These are phyloP conservation scores for Berberis vulgaris DNA, from an alignment of 164 flowering plant species.

Conservation along the genomic window DNA sequence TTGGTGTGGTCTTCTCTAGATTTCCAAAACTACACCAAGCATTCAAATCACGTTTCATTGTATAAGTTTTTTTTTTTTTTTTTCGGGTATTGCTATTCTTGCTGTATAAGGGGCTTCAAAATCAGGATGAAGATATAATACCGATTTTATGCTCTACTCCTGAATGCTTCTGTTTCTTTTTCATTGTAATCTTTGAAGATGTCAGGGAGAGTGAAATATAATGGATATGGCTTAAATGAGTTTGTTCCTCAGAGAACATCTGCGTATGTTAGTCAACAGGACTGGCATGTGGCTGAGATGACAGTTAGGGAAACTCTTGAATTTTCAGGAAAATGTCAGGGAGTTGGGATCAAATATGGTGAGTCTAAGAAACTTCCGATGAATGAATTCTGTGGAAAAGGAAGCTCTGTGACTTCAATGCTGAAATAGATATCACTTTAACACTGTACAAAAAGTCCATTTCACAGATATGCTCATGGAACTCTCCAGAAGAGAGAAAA, in stretches of 20 bases:
- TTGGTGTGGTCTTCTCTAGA: too few relatives aligned
- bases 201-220: slow-evolving; percentile 55
- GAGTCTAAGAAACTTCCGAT: too few relatives aligned
- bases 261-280: slow-evolving; percentile 58
- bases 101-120: background rate
- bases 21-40: too few relatives aligned
- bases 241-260: slow-evolving; percentile 63
- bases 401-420: too few relatives aligned
- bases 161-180: too few relatives aligned
- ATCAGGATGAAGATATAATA: background rate
- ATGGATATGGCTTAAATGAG: slow-evolving; percentile 61
- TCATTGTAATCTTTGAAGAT: too few relatives aligned
- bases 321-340: slow-evolving; percentile 60
- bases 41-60: background rate
- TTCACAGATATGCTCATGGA: slow-evolving; percentile 85
- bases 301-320: slow-evolving; percentile 51
- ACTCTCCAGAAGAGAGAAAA: slow-evolving; percentile 88
- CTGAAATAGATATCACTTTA: too few relatives aligned
- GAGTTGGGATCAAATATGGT: slow-evolving; percentile 52
- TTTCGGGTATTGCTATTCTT: background rate
- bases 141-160: background rate
- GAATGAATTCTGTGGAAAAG: too few relatives aligned
- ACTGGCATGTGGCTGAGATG: slow-evolving; percentile 53
- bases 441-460: too few relatives aligned
- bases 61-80: too few relatives aligned